Evolutionary conservation across 2,329 filamentous ascomycete species (phyloP).

Genomic region (Dryadomyces quercus-mongolicae): DNA sequence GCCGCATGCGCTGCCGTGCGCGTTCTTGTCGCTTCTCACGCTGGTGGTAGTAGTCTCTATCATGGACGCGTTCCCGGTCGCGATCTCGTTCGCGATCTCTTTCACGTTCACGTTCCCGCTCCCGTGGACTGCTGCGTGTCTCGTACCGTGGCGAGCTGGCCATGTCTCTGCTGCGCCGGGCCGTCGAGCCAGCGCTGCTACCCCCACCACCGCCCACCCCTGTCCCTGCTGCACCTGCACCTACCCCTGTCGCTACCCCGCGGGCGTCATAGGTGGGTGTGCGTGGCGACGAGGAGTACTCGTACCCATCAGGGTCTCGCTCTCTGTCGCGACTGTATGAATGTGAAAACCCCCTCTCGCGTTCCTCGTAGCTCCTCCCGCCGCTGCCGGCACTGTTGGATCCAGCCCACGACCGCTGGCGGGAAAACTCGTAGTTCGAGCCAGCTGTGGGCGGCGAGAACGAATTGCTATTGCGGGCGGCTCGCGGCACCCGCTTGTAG

Average conservation of each 20-base stretch:
- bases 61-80: background rate
- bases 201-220: background rate
- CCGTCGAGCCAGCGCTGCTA: background rate
- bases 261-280: constrained; percentile 3
- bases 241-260: background rate
- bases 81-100: constrained; percentile 7
- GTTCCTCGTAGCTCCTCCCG: background rate
- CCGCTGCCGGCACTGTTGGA: background rate
- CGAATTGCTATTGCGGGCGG: background rate
- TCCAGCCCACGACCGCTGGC: background rate
- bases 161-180: background rate
- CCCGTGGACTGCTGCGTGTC: background rate
- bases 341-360: background rate
- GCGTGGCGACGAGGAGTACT: constrained; percentile 7
- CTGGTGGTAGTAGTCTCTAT: background rate
- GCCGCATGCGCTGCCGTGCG: constrained; percentile 7
- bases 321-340: constrained; percentile 1
- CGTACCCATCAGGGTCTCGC: background rate
- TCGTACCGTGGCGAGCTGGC: constrained; percentile 5
- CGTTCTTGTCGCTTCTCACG: background rate
- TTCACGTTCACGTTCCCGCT: constrained; percentile 6
- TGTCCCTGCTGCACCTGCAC: no score
- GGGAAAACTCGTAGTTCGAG: background rate
- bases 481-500: background rate
- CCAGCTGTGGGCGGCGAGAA: background rate